Evolutionary conservation across 139 green algal genomes (phyloP).

Genomic region (Picochlorum sp.): DNA sequence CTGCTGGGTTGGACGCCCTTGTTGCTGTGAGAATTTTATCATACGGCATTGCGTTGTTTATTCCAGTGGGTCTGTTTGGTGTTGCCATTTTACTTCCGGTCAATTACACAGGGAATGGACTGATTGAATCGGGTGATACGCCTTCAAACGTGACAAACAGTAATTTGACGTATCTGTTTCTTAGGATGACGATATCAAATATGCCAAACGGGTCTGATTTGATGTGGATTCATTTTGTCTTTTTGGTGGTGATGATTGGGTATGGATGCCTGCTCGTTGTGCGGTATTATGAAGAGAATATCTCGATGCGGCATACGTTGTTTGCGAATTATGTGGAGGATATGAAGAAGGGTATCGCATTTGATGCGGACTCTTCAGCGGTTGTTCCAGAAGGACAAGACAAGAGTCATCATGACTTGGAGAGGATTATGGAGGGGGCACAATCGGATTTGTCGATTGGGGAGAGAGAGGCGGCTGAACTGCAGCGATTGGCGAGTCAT

Average conservation of each 20-base stretch:
- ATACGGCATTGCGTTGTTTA: conserved; percentile 9
- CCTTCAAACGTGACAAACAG: neutral
- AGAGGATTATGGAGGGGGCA: neutral
- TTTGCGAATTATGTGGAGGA: conserved; percentile 1
- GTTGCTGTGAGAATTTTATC: conserved; percentile 26
- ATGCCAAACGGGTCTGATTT: conserved; percentile 2
- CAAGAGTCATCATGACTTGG: neutral
- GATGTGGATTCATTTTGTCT: conserved; percentile 11
- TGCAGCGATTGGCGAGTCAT: too few relatives aligned
- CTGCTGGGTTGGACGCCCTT: conserved; percentile 35
- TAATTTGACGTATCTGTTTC: conserved; percentile 8
- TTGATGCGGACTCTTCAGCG: neutral
- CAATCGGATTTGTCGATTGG: neutral
- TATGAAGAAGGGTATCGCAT: neutral
- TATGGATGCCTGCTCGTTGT: conserved; percentile 5
- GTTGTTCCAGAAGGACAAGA: too few relatives aligned
- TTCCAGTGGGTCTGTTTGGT: conserved; percentile 10
- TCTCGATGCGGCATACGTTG: conserved; percentile 7
- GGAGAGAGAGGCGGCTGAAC: neutral
- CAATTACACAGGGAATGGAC: conserved; percentile 12
- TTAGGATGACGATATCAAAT: conserved; percentile 16
- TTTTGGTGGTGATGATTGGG: conserved; percentile 6
- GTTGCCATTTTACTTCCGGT: conserved; percentile 8
- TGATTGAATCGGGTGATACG: neutral
- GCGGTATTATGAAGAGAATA: conserved; percentile 11